Percentiles rank a stretch among this genome's conserved stretches.
Conservation (phyloP, 176 grass and related monocot species). For the Puya raimondii region DNA sequence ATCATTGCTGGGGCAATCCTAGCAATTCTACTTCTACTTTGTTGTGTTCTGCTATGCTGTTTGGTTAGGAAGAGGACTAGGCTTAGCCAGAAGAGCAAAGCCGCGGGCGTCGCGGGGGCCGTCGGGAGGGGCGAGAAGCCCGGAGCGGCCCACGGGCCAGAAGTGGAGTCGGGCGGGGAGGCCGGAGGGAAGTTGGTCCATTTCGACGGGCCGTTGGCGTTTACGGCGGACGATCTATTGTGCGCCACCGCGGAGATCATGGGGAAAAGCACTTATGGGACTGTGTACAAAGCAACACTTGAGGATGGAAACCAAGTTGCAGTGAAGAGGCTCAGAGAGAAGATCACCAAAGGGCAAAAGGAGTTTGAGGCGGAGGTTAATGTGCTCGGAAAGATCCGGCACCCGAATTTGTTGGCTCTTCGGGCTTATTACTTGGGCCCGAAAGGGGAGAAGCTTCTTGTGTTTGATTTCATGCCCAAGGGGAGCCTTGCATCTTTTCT, state of each 20-base stretch:
- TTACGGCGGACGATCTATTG: conserved; percentile 70
- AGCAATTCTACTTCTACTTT: conserved; percentile 47
- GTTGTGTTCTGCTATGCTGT: conserved; percentile 58
- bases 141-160: not conserved
- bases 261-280: conserved; percentile 70
- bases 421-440: conserved; percentile 57
- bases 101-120: not conserved
- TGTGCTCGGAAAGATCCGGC: conserved; percentile 42
- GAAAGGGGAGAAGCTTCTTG: conserved; percentile 69
- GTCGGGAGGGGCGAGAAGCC: conserved; percentile 39
- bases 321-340: conserved; percentile 63
- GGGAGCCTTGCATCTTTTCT: conserved; percentile 48
- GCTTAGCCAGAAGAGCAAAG: conserved; percentile 15
- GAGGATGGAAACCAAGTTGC: conserved; percentile 61
- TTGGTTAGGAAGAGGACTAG: conserved; percentile 25
- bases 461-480: conserved; percentile 64
- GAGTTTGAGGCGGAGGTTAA: conserved; percentile 55
- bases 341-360: conserved; percentile 65
- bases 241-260: conserved; percentile 60
- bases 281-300: conserved; percentile 61
- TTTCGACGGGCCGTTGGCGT: conserved; percentile 55
- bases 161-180: conserved; percentile 44
- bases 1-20: conserved; percentile 38
- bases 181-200: conserved; percentile 64
- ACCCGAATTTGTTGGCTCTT: conserved; percentile 42